Evolutionary conservation across 441 rosid species (phyloP).

Genomic region (Erodium moschatum): DNA sequence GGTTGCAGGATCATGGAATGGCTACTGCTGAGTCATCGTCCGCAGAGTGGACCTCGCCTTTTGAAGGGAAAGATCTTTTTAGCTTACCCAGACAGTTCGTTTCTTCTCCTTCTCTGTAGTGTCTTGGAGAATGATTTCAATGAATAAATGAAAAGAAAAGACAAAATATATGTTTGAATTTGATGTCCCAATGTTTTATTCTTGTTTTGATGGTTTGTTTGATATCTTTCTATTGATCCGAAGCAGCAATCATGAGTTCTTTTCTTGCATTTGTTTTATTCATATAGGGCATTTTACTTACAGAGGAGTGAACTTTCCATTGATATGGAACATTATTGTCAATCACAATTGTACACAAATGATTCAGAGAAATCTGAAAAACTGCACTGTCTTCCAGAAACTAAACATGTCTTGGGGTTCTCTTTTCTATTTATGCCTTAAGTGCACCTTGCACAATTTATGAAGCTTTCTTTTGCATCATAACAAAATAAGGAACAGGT

Average conservation of each 20-base stretch:
- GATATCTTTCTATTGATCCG: not conserved
- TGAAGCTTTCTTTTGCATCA: not conserved
- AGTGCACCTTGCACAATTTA: not conserved
- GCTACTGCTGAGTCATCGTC: constrained; percentile 31
- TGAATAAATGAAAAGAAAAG: constrained; percentile 28
- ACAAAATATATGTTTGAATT: constrained; percentile 24
- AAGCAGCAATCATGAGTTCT: not conserved
- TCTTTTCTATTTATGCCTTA: not conserved
- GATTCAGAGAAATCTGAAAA: not conserved
- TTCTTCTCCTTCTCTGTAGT: constrained; percentile 69
- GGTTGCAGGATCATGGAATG: constrained; percentile 18
- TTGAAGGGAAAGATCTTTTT: constrained; percentile 76
- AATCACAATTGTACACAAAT: not conserved
- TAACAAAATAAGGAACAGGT: not conserved
- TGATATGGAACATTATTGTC: no score
- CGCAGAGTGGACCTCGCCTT: constrained; percentile 78
- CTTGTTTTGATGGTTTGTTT: constrained; percentile 1
- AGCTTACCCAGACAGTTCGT: constrained; percentile 71
- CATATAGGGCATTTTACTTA: not conserved
- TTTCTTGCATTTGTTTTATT: not conserved
- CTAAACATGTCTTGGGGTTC: not conserved
- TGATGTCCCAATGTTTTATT: constrained; percentile 21
- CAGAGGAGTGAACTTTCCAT: no score
- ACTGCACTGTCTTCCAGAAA: not conserved
- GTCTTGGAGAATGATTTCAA: constrained; percentile 19